These are phyloP conservation scores for Linnemannia schmuckeri DNA, from an alignment of 192 early-diverging fungal genomes.

Conservation along the genomic window DNA sequence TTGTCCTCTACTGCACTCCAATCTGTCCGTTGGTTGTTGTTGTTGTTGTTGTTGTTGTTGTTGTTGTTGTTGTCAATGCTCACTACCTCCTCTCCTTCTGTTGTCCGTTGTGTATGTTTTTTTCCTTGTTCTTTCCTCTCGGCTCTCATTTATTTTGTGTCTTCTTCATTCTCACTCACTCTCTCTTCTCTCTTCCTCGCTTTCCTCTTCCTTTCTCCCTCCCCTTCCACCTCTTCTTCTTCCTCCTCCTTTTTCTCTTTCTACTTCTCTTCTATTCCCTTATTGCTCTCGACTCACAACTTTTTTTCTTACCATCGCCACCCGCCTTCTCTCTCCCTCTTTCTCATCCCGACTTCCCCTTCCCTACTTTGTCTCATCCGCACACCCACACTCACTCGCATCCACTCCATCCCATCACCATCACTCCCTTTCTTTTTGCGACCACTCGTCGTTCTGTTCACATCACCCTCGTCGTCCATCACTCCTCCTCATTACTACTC, in stretches of 20 bases:
- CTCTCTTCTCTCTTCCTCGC: not conserved
- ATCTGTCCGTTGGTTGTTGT: not conserved
- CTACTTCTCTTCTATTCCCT: not conserved
- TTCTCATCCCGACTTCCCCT: not conserved
- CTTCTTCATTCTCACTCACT: not conserved
- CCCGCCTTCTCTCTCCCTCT: not conserved
- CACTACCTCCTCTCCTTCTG: no score
- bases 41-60: not conserved
- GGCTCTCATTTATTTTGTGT: slow-evolving; percentile 7
- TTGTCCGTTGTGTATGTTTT: not conserved
- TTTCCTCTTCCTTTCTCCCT: not conserved
- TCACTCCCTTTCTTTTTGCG: not conserved
- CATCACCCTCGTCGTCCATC: not conserved
- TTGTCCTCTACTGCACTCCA: no score
- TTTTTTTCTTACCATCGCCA: not conserved
- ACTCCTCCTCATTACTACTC: not conserved
- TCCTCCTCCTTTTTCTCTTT: not conserved
- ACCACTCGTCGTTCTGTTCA: not conserved
- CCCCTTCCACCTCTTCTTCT: not conserved
- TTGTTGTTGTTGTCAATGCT: not conserved
- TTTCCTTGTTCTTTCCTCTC: not conserved
- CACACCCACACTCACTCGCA: not conserved
- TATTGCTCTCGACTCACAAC: not conserved
- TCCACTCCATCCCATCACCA: not conserved
- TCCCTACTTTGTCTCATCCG: not conserved